Evolutionary conservation across 163 green algal species (phyloP).

Genomic region (Prototheca cutis): DNA sequence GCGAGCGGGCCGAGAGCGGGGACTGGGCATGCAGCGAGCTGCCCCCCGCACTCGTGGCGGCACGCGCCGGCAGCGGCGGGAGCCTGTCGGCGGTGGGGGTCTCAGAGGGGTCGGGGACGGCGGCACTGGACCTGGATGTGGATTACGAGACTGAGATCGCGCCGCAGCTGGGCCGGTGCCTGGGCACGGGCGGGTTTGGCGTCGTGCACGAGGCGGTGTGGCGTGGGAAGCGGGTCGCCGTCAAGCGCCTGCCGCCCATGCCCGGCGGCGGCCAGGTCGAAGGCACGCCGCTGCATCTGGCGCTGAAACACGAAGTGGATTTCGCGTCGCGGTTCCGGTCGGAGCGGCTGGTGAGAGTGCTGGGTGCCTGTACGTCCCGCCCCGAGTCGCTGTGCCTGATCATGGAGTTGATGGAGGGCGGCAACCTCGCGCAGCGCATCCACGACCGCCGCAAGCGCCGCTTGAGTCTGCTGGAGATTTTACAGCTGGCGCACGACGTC

Average conservation of each 20-base stretch:
- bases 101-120: background rate
- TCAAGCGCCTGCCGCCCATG: constrained; percentile 45
- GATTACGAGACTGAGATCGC: constrained; percentile 49
- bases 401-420: constrained; percentile 63
- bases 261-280: constrained; percentile 4
- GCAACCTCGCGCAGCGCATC: constrained; percentile 52
- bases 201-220: constrained; percentile 49
- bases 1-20: no score
- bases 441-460: constrained; percentile 38
- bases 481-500: constrained; percentile 50
- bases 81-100: no score
- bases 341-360: constrained; percentile 31
- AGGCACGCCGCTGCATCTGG: constrained; percentile 19
- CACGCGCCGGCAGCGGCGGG: no score
- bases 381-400: constrained; percentile 47
- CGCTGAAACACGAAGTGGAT: constrained; percentile 48
- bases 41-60: no score
- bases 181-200: constrained; percentile 57
- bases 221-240: constrained; percentile 40
- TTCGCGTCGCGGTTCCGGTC: constrained; percentile 37
- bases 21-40: no score
- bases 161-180: constrained; percentile 35
- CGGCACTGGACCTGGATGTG: constrained; percentile 43
- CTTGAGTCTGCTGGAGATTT: constrained; percentile 48
- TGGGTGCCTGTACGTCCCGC: constrained; percentile 35